A percentile compares a stretch with the other conserved stretches of the same genome.
Evolutionary conservation across 805 yeast genomes (phyloP).

Genomic region (Isabelozyma rhagii): DNA sequence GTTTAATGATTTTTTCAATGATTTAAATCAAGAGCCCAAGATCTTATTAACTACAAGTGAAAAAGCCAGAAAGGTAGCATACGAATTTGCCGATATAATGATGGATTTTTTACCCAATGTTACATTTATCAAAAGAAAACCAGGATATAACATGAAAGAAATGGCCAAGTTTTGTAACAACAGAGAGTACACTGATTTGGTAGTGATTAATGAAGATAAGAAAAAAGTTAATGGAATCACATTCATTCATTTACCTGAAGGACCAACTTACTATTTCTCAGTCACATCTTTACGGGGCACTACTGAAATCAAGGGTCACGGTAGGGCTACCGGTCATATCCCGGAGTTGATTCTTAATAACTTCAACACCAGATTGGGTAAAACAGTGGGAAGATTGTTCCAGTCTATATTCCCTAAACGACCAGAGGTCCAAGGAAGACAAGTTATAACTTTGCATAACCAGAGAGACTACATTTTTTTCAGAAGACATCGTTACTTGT

Average conservation of each 20-base stretch:
- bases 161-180: conserved; percentile 81
- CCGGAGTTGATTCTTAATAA: conserved; percentile 93
- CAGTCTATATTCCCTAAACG: conserved; percentile 89
- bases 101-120: conserved; percentile 83
- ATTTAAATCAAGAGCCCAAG: conserved; percentile 60
- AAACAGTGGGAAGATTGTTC: conserved; percentile 87
- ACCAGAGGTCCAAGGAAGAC: conserved; percentile 94
- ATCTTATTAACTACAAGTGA: conserved; percentile 87
- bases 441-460: conserved; percentile 91
- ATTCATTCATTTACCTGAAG: conserved; percentile 89
- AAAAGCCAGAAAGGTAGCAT: conserved; percentile 80
- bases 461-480: conserved; percentile 95
- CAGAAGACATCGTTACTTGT: conserved; percentile 90
- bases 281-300: conserved; percentile 74
- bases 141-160: conserved; percentile 79
- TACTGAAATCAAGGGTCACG: conserved; percentile 79
- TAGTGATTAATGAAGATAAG: conserved; percentile 92
- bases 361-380: conserved; percentile 88
- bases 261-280: conserved; percentile 92
- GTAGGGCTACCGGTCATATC: conserved; percentile 82
- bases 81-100: conserved; percentile 83
- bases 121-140: conserved; percentile 82
- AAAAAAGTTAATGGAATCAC: conserved; percentile 90
- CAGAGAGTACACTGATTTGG: conserved; percentile 81
- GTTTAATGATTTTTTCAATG: conserved; percentile 55